These are phyloP conservation scores for Sporothrix inflata DNA, from an alignment of 2,329 filamentous ascomycete genomes.

Conservation along the genomic window DNA sequence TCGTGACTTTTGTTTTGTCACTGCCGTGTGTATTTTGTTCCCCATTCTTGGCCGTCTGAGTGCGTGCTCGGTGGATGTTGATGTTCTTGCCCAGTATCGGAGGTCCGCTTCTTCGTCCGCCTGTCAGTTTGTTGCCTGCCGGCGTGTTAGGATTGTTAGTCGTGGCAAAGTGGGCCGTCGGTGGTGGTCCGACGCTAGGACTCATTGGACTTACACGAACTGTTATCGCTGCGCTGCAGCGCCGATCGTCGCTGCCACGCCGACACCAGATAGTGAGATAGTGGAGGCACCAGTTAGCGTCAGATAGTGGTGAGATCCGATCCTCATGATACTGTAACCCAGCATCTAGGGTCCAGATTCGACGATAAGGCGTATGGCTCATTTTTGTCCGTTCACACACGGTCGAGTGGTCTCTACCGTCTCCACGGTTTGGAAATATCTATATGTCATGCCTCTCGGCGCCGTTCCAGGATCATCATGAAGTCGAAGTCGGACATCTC, in stretches of 20 bases:
- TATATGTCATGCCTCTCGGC: constrained; percentile 19
- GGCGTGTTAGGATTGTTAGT: too few species aligned
- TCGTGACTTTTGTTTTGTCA: constrained; percentile 7
- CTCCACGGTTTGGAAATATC: constrained; percentile 1
- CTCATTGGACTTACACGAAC: neutral
- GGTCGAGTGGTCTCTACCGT: neutral
- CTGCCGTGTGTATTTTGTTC: neutral
- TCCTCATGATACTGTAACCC: neutral
- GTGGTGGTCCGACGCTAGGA: neutral
- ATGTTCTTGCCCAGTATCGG: neutral
- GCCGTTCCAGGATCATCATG: neutral
- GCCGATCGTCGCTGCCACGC: constrained; percentile 19
- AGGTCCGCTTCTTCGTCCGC: neutral
- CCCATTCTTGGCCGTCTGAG: neutral
- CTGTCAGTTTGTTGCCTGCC: neutral
- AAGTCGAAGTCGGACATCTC: neutral
- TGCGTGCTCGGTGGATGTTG: neutral
- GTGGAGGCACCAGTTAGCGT: neutral
- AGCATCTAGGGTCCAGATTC: neutral
- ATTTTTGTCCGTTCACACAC: neutral
- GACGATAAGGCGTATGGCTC: neutral
- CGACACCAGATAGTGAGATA: neutral
- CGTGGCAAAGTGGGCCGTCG: neutral
- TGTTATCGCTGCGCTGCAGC: neutral
- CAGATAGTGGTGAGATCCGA: constrained; percentile 4